Base-by-base conservation (phyloP, 2,329 filamentous ascomycete genomes). In the Didymella pinodella region DNA sequence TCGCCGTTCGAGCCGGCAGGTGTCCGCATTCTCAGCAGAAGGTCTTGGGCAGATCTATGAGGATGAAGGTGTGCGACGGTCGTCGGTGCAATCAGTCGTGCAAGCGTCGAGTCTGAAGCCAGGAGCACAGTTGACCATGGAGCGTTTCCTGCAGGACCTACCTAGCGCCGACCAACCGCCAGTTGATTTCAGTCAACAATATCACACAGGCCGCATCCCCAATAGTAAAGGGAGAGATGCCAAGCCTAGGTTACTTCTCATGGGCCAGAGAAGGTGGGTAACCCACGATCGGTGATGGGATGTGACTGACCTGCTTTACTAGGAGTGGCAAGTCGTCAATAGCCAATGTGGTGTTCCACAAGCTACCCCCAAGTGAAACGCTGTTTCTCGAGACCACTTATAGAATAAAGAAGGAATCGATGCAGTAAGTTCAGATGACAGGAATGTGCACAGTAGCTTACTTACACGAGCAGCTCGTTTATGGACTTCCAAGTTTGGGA, bases 401-500 rank as follows among this genome's bases (percentile, higher is more conserved):
- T 10, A 86, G 91, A 31, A 96, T 98, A 64, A 93, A 97, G 73
- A 97, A 96, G 74, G 93, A 97, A 68, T 92, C 91, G 3, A 93
- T 98, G 84, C 92, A 95, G 93, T 97, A 78, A 80, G 92, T 47
- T 16, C 22, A 41, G 11, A 5, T 31, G 12, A 20, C 20, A 6
- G 18, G 22, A 4, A 22, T 2, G 12, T 29, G 3, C 28, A 38
- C 20, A 31, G 32, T 10, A 7, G 40, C 59, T 63, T 14, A 70
- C 20, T 44, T 51, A 48, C 22, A 8, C 25, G 7, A 16, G 18
- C 58, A 97, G 93, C 68, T 98, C 95, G 3, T 98, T 99, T 76
- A 97, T 98, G 93, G 94, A 98, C 75, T 97, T 98, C 68, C 94
- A 98, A 79, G 92, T 97, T 47, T 97, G 93, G 91, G 95, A 99